Evolutionary conservation across 345 rosid genomes (phyloP).

Genomic region (Capsella bursapastoris): DNA sequence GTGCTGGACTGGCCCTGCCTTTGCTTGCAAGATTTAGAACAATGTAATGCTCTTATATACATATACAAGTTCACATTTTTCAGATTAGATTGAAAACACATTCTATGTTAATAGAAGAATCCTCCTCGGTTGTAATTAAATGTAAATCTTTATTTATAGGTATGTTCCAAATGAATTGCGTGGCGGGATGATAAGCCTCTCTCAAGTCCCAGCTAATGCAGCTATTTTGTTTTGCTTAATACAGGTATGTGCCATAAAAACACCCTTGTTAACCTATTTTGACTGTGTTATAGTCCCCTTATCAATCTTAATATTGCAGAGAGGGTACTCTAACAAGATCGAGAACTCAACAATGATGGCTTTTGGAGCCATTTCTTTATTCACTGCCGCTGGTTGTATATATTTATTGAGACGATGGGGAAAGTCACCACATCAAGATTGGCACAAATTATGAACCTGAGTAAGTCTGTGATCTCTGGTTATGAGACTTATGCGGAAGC

Average conservation of each 20-base stretch:
- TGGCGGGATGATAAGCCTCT: constrained; percentile 93
- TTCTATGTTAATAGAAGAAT: background rate
- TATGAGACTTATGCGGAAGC: constrained; percentile 5
- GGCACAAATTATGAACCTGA: constrained; percentile 67
- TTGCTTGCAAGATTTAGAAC: constrained; percentile 92
- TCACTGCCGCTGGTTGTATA: constrained; percentile 78
- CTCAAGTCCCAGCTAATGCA: constrained; percentile 86
- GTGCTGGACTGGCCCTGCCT: constrained; percentile 72
- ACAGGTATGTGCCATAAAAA: constrained; percentile 50
- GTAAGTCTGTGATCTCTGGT: constrained; percentile 23
- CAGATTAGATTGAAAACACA: background rate
- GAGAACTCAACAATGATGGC: constrained; percentile 79
- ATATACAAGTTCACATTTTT: background rate
- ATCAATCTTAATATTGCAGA: constrained; percentile 53
- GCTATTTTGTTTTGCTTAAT: constrained; percentile 62
- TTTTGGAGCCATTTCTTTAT: constrained; percentile 67
- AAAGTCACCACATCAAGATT: constrained; percentile 86
- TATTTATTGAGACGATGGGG: constrained; percentile 80
- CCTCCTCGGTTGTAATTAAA: constrained; percentile 21
- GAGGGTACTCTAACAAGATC: constrained; percentile 64
- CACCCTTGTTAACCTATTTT: background rate
- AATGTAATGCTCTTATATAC: constrained; percentile 53
- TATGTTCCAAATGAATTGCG: constrained; percentile 90
- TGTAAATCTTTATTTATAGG: constrained; percentile 50
- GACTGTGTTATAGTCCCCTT: background rate